These are phyloP conservation scores for Phytopythium cucurbitacearum DNA, from an alignment of 352 stramenopile genomes.

Conservation along the genomic window DNA sequence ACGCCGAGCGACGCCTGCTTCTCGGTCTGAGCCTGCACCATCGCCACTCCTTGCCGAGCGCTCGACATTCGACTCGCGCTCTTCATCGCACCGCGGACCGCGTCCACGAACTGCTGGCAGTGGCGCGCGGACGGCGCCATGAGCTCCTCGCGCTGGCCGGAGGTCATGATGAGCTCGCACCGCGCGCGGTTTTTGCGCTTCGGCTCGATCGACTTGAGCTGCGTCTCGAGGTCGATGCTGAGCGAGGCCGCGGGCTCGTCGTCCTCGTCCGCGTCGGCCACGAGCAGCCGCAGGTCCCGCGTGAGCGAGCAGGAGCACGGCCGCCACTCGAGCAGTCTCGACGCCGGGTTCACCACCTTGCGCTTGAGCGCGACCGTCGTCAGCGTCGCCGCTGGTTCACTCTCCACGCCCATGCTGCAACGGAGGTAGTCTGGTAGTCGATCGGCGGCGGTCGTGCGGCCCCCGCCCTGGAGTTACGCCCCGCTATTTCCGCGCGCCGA, in stretches of 20 bases:
- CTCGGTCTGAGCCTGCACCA: background rate
- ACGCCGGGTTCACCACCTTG: conserved; percentile 52
- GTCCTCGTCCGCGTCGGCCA: conserved; percentile 20
- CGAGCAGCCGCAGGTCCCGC: conserved; percentile 21
- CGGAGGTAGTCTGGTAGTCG: too few relatives aligned
- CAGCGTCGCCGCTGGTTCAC: background rate
- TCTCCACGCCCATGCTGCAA: background rate
- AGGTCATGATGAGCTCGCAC: conserved; percentile 32
- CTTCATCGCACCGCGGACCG: conserved; percentile 34
- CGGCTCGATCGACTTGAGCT: conserved; percentile 37
- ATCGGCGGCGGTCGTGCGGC: too few relatives aligned
- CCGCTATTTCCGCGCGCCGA: too few relatives aligned
- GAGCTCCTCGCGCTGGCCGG: conserved; percentile 38
- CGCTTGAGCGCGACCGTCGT: conserved; percentile 40
- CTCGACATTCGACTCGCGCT: conserved; percentile 18
- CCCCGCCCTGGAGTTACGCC: too few relatives aligned
- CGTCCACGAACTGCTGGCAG: conserved; percentile 56
- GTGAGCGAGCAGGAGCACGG: conserved; percentile 43
- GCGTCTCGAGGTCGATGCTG: conserved; percentile 35
- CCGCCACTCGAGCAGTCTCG: conserved; percentile 65
- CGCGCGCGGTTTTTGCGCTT: conserved; percentile 60
- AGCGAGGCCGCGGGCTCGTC: conserved; percentile 10
- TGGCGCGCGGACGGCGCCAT: conserved; percentile 67
- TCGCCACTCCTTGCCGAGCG: background rate
- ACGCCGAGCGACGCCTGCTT: too few relatives aligned